These are phyloP conservation scores for Bolboschoenus planiculmis DNA, from an alignment of 176 grass and related monocot genomes.

Conservation along the genomic window DNA sequence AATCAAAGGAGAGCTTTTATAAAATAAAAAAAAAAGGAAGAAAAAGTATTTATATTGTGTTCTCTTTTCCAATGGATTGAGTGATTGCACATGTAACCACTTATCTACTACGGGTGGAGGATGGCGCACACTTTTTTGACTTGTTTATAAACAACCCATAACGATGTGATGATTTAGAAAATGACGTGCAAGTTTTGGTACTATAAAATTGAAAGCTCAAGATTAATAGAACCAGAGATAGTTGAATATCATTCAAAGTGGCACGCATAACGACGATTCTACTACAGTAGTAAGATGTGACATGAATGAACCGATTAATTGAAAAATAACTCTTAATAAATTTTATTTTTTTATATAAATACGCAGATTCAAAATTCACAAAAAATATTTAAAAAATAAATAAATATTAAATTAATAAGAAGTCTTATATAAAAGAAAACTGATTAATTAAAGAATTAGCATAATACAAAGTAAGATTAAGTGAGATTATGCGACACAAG, in stretches of 20 bases:
- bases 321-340: too few species aligned
- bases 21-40: too few species aligned
- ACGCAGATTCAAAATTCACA: too few species aligned
- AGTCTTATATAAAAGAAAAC: too few species aligned
- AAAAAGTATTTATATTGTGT: neutral
- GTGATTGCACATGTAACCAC: constrained; percentile 5
- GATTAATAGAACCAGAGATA: neutral
- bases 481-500: neutral
- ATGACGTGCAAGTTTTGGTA: neutral
- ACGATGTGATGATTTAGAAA: neutral
- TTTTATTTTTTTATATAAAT: too few species aligned
- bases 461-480: neutral
- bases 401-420: too few species aligned
- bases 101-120: neutral
- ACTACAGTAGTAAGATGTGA: neutral
- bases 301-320: neutral
- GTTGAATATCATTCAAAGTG: neutral
- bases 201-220: neutral
- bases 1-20: neutral
- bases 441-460: too few species aligned
- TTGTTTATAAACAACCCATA: neutral
- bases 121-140: neutral
- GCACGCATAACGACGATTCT: neutral
- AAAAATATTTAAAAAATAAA: too few species aligned
- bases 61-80: neutral